Evolutionary conservation across 352 stramenopile species (phyloP).

Genomic region (Phytophthora colocasiae): DNA sequence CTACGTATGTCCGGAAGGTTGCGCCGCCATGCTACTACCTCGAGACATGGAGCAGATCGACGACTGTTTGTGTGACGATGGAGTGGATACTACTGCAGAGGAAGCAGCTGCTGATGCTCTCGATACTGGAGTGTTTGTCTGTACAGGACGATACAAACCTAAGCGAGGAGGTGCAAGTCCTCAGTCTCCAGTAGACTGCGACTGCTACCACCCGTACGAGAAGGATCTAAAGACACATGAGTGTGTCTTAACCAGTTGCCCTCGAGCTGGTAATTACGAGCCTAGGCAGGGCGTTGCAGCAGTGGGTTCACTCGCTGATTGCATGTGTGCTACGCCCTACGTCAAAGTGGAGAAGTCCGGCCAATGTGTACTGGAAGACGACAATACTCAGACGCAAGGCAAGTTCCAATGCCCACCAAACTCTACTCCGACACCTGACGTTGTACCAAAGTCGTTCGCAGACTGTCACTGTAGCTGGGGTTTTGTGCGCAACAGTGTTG

Average conservation of each 20-base stretch:
- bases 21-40: slow-evolving; percentile 78
- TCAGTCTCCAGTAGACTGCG: slow-evolving; percentile 72
- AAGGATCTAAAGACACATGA: slow-evolving; percentile 64
- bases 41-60: slow-evolving; percentile 84
- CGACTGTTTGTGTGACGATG: slow-evolving; percentile 72
- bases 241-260: slow-evolving; percentile 65
- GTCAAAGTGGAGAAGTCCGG: slow-evolving; percentile 78
- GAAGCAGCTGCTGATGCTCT: slow-evolving; percentile 39
- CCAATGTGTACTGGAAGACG: slow-evolving; percentile 52
- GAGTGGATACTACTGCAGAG: slow-evolving; percentile 36
- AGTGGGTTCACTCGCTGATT: slow-evolving; percentile 78
- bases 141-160: slow-evolving; percentile 63
- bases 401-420: slow-evolving; percentile 49
- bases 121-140: slow-evolving; percentile 53
- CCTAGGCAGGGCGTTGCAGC: slow-evolving; percentile 32
- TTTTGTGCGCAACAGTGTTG: slow-evolving; percentile 55
- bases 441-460: slow-evolving; percentile 52
- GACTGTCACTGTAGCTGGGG: slow-evolving; percentile 84
- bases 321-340: slow-evolving; percentile 65
- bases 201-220: slow-evolving; percentile 76
- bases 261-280: slow-evolving; percentile 82
- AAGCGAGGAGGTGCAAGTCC: slow-evolving; percentile 36
- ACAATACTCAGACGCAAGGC: background rate
- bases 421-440: slow-evolving; percentile 42
- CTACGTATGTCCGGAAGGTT: slow-evolving; percentile 71